Evolutionary conservation across 1,284 basidiomycete genomes (phyloP), one percentile per base, ranked within the genome.

Genomic region (Cutaneotrichosporon daszewskae): DNA sequence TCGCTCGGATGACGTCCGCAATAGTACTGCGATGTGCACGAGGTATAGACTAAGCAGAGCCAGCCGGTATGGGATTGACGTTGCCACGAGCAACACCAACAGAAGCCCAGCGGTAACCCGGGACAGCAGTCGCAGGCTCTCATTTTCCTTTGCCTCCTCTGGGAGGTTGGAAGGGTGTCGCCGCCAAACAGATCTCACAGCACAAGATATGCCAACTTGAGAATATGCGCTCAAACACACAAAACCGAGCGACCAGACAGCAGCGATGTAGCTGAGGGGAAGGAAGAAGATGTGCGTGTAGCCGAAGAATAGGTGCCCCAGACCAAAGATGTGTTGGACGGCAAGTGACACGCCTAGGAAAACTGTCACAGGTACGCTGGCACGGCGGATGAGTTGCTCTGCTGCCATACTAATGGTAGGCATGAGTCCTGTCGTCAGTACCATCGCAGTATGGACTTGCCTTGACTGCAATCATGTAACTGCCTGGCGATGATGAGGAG

Each of bases 401-500:
- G 25, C 25, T 13, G 13, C 25, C 25, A 9, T 26, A 13, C 25
- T 13, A 13, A 13, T 13, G 9, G 25, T 26, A 13, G 38, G 38
- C 5, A 40, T 3, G 3, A 22, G 7, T 6, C 38, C 38, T 40
- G 27, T 24, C 12, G 27, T 32, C 16, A 25, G 25, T 9, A 17
- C 10, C 10, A 10, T 13, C n/a, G 18, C 22, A 25, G 14, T 24
- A 10, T 7, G 20, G 11, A 18, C 37, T 26, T 16, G 37, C 38
- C 45, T 9, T 18, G 10, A 6, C 18, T 13, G 4, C 25, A 33
- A 6, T 37, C 32, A 5, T 34, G 28, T 17, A 58, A 32, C 31
- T 59, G 57, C 9, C 74, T 63, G 50, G 77, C 81, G 20, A 84
- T 49, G 0, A 82, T 49, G 8, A 83, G 51, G 1, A 77, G 74